Base-by-base conservation (phyloP, 1,284 basidiomycete genomes). In the Stygiomarasmius scandens region DNA sequence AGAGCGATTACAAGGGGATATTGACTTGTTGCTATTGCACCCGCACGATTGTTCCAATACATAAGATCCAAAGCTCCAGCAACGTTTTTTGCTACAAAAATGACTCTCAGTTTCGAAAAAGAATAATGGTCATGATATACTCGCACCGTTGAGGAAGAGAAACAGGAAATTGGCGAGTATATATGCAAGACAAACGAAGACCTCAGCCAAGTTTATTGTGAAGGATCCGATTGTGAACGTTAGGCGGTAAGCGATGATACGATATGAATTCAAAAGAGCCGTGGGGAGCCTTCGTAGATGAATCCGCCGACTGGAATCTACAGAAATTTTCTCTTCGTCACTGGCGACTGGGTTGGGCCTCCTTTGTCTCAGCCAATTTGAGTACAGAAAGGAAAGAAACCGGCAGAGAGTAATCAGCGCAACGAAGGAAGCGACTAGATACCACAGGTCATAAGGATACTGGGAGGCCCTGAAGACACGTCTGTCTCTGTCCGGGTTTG, bases 1-100 rank as follows among this genome's bases (percentile, higher is more conserved):
- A 89, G 77, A 1, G 77, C 84, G 1, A 81, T 77, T 61, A 88
- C 75, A 12, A 89, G 70, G 0, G 85, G 83, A 2, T 86, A 66
- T 65, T 89, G 87, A 14, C 76, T 75, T 1, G 78, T 70, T 0
- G 80, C 85, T 16, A 87, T 71, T 41, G 71, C 66, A 0, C 74
- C 83, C 0, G 82, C 79, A 32, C 82, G 74, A 56, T 80, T 78
- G 6, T 74, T 72, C 72, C 77, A 85, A 60, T 75, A 77, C 5
- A 53, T 62, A 0, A 76, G 61, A 54, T 79, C 73, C 2, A 72
- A 64, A 24, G 71, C 24, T 0, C 76, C 77, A 9, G 64, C 58
- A 0, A 70, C 43, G 1, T 69, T 67, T 0, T 73, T 77, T 2
- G 75, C 80, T 83, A 48, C 16, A 34, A n/a, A 20, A 19, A 25